These are phyloP conservation scores for Clonostachys rosea DNA, from an alignment of 2,329 filamentous ascomycete species.

Conservation along the genomic window DNA sequence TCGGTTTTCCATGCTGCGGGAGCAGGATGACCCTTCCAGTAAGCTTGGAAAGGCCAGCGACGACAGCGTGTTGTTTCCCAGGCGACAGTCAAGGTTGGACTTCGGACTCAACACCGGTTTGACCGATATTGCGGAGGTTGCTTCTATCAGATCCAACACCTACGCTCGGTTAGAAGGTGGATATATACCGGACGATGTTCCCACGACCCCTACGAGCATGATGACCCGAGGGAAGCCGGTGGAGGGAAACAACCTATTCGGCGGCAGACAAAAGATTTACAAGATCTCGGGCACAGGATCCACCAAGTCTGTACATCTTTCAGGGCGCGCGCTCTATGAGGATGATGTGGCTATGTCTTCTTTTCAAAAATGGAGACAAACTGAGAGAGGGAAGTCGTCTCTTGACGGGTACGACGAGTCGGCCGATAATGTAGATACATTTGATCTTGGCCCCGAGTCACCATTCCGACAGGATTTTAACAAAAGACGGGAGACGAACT, in stretches of 20 bases:
- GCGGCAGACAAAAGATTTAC: conserved; percentile 93
- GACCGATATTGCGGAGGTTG: conserved; percentile 85
- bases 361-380: conserved; percentile 71
- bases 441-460: conserved; percentile 3
- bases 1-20: conserved; percentile 92
- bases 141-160: conserved; percentile 66
- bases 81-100: conserved; percentile 74
- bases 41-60: conserved; percentile 92
- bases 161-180: conserved; percentile 62
- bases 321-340: conserved; percentile 74
- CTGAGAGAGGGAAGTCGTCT: conserved; percentile 51
- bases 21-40: conserved; percentile 87
- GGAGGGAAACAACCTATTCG: conserved; percentile 91
- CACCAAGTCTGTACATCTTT: conserved; percentile 45
- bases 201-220: conserved; percentile 62
- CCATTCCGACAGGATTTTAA: conserved; percentile 47
- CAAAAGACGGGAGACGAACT: conserved; percentile 79
- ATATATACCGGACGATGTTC: conserved; percentile 66
- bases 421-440: conserved; percentile 31
- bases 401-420: conserved; percentile 30
- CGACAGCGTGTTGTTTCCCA: conserved; percentile 84
- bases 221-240: conserved; percentile 78
- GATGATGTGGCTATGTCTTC: conserved; percentile 79
- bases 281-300: conserved; percentile 61
- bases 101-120: conserved; percentile 59